phyloP scores from a whole-genome alignment of 2,329 filamentous ascomycete species.

The Fusarium goolgardi region DNA sequence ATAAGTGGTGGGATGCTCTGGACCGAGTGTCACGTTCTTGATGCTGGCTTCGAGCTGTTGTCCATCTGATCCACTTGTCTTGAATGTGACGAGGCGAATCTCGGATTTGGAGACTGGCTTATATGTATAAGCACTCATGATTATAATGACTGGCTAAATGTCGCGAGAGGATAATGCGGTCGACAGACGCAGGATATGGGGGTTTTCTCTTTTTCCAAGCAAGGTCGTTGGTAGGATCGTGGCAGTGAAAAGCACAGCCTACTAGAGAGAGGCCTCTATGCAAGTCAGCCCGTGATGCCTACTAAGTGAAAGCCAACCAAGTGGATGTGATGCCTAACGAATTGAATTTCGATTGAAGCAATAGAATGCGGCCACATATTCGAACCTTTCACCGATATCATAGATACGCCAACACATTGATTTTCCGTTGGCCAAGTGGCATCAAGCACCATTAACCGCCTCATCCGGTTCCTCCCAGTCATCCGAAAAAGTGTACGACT shows the following conservation, averaged over 20 bases:
- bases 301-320: background rate
- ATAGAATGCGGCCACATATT: background rate
- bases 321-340: background rate
- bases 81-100: constrained; percentile 26
- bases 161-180: no score
- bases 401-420: no score
- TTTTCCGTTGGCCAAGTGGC: background rate
- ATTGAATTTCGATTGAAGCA: background rate
- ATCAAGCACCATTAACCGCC: background rate
- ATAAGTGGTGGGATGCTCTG: constrained; percentile 24
- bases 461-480: constrained; percentile 4
- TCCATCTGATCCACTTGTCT: background rate
- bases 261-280: background rate
- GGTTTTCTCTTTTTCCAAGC: background rate
- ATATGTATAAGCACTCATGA: constrained; percentile 26
- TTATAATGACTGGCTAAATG: rapidly evolving
- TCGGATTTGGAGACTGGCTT: constrained; percentile 11
- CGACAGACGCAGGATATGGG: rapidly evolving
- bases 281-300: background rate
- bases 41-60: constrained; percentile 19
- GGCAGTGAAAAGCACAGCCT: constrained; percentile 23
- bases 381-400: background rate
- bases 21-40: constrained; percentile 25
- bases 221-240: background rate
- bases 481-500: background rate